Base-by-base conservation (phyloP, 208 protist species). In the Leishmania major region DNA sequence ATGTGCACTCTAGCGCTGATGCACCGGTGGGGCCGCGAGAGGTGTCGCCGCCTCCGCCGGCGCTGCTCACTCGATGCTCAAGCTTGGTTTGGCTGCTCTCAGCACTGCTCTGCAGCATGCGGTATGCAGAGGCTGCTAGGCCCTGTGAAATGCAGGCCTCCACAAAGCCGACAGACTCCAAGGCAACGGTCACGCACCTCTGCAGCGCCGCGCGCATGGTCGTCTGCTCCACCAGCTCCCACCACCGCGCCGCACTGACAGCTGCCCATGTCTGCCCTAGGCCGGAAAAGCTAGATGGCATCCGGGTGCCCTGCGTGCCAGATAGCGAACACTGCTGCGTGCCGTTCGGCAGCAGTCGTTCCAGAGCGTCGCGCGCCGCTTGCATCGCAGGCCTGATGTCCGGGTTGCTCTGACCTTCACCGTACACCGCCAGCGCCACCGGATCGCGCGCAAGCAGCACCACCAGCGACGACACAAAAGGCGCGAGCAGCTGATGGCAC, bases 391-490 rank as follows among this genome's bases (percentile, higher is more conserved):
- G 19, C 7, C 55, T 31, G 57, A 17, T 19, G 19, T 49, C 75
- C 17, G 10, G 11, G 55, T 40, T 53, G 64, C 64, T 47, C 45
- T 37, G 67, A 17, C 35, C 77, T 28, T 77, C 25, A 28, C 40
- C 62, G 35, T 80, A 72, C 55, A 22, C 43, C 35, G 57, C 47
- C 10, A 86, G 70, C 3, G 78, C 59, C 78, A 83, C 78, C 2
- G 83, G 83, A 64, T 86, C 83, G 45, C 78, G 83, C 4, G 83
- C 78, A n/a, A 86, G 75, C 3, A 77, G 13, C 3, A 86, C 55
- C 31, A 86, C 83, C 25, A 86, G 57, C 3, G 83, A 77, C 28
- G 83, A 78, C 7, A 80, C 67, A 3, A 77, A 51, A 19, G 83
- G 83, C 28, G 47, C 49, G 15, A 86, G 74, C 13, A 86, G 55